Conservation (phyloP, 75 land plant species). For the Ceratopteris richardii region DNA sequence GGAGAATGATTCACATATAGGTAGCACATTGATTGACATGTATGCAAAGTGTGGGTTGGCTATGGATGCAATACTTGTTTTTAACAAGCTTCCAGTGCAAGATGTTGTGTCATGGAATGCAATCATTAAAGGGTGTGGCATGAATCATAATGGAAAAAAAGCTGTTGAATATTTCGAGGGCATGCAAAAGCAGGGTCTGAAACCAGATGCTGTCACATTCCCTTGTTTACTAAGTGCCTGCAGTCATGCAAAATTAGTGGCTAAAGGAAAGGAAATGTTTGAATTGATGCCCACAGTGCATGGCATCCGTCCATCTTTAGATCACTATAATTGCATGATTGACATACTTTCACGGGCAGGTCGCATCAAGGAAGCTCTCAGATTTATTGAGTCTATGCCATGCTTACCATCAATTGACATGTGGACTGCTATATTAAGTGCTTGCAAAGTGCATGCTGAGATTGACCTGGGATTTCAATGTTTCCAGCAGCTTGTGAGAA, state of each 20-base stretch:
- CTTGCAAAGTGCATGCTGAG: conserved; percentile 6
- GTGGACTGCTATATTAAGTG: conserved; percentile 8
- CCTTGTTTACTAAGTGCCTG: conserved; percentile 16
- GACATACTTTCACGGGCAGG: conserved; percentile 18
- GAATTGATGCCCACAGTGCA: conserved; percentile 1
- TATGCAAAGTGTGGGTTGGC: conserved; percentile 9
- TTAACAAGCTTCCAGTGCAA: conserved; percentile 10
- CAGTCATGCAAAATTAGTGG: conserved; percentile 10
- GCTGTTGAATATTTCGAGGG: conserved; percentile 12
- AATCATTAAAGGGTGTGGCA: conserved; percentile 13
- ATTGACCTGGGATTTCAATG: neutral
- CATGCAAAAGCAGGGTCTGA: conserved; percentile 5
- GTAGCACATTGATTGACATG: conserved; percentile 13
- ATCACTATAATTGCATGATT: conserved; percentile 16
- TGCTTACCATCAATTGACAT: neutral
- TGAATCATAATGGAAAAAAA: conserved; percentile 9
- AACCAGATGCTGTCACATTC: conserved; percentile 14
- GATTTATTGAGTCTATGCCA: neutral
- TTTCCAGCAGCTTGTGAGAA: neutral
- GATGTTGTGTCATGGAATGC: conserved; percentile 20
- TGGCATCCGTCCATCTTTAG: conserved; percentile 11
- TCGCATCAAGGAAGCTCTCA: conserved; percentile 4
- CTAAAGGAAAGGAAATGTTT: conserved; percentile 10
- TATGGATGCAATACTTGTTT: conserved; percentile 9
- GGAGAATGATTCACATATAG: conserved; percentile 6